Conservation (phyloP, 2,329 filamentous ascomycete genomes). For the Nigrospora osmanthi region DNA sequence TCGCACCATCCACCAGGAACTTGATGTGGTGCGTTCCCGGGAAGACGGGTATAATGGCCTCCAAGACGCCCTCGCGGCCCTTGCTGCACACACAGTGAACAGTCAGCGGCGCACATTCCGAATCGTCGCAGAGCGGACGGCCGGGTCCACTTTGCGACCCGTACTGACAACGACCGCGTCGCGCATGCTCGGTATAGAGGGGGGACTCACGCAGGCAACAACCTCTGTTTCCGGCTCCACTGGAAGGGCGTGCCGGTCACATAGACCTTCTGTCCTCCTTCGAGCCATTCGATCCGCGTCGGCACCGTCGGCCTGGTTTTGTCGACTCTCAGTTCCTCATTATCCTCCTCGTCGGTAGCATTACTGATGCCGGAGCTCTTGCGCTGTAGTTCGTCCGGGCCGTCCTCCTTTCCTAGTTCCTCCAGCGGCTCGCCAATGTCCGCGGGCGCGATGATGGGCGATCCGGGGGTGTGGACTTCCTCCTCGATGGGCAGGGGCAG, state of each 20-base stretch:
- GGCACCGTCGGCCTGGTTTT: constrained; percentile 73
- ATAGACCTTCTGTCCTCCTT: constrained; percentile 81
- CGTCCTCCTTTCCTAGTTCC: constrained; percentile 30
- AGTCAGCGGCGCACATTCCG: constrained; percentile 7
- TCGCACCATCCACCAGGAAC: constrained; percentile 89
- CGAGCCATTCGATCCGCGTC: constrained; percentile 78
- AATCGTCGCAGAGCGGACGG: background rate
- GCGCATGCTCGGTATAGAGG: background rate
- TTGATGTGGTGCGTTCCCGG: constrained; percentile 95
- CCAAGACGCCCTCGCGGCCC: constrained; percentile 56
- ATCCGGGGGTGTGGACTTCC: constrained; percentile 81
- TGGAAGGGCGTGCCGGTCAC: constrained; percentile 96
- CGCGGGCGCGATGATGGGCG: constrained; percentile 72
- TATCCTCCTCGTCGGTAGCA: constrained; percentile 67
- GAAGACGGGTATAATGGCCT: constrained; percentile 72
- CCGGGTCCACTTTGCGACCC: too few relatives aligned
- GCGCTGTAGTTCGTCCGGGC: constrained; percentile 37
- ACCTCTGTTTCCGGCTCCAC: constrained; percentile 89
- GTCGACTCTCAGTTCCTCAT: constrained; percentile 69
- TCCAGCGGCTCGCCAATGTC: constrained; percentile 46
- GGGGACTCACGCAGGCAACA: constrained; percentile 71
- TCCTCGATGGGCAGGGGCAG: constrained; percentile 91
- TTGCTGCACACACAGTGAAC: constrained; percentile 28
- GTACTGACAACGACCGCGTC: too few relatives aligned
- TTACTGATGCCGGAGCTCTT: constrained; percentile 53